Percentiles rank a stretch among this genome's conserved stretches.
These are phyloP conservation scores for Cicer cuneatum DNA, from an alignment of 306 rosid genomes.

Conservation along the genomic window DNA sequence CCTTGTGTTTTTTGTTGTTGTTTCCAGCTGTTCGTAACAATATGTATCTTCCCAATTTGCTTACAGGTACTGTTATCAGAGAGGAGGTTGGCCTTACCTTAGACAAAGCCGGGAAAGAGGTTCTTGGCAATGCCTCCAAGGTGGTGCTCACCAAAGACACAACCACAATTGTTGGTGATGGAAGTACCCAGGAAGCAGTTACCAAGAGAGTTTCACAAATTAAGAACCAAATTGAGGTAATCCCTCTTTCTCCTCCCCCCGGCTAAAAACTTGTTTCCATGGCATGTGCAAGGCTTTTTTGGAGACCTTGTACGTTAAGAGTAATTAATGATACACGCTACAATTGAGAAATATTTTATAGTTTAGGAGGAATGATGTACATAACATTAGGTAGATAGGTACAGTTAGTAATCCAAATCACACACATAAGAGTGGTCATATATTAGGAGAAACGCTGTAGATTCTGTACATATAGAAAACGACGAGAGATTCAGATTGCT, in stretches of 20 bases:
- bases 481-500: not conserved
- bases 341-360: not conserved
- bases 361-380: not conserved
- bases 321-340: not conserved
- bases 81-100: constrained; percentile 93
- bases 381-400: not conserved
- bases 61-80: constrained; percentile 85
- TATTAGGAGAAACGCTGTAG: not conserved
- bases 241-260: constrained; percentile 24
- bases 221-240: constrained; percentile 83
- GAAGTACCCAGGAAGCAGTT: constrained; percentile 94
- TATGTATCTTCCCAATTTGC: constrained; percentile 24
- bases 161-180: constrained; percentile 94
- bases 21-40: constrained; percentile 12
- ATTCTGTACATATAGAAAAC: not conserved
- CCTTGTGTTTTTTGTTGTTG: not conserved
- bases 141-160: constrained; percentile 93
- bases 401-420: not conserved
- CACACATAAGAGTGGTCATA: not conserved
- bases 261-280: not conserved
- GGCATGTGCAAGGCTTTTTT: not conserved
- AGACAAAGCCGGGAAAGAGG: constrained; percentile 92
- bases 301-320: not conserved
- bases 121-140: constrained; percentile 89
- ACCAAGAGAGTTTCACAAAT: constrained; percentile 93